Evolutionary conservation across 345 rosid genomes (phyloP), one percentile per base, ranked within the genome.

Genomic region (Linum tenue): DNA sequence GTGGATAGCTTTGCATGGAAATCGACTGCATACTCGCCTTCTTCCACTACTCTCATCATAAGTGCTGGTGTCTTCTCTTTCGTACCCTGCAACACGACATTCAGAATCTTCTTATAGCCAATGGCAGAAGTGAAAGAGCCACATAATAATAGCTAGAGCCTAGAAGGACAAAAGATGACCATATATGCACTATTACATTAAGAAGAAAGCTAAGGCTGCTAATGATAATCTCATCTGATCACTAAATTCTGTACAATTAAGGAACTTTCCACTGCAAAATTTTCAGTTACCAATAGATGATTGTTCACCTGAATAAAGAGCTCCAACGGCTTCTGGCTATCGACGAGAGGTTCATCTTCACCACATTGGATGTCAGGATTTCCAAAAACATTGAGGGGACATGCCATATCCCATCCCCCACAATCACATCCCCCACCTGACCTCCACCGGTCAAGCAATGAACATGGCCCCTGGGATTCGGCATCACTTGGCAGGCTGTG

Each of bases 351-450:
- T 71, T 64, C 81, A 76, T 83, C 84, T 67, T 82, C 83, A 8
- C 70, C 73, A 77, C 75, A 73, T 41, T 67, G 77, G 65, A 73
- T 74, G 64, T 66, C 59, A 39, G 95, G 77, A 69, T 81, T 80
- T 75, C 83, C 88, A 5, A 95, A 65, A 62, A 91, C 86, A 14
- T 81, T 73, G 40, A 95, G 92, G 15, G 95, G 85, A 65, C 99
- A 95, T 1, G 81, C 92, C 96, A 91, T 91, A 81, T 95, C 99
- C 99, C 99, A 95, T 71, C 97, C 97, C 42, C 99, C 95, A 71
- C 97, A 95, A 44, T 95, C 99, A 69, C 99, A 95, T 4, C 96
- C 91, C 70, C 99, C 97, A 1, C 97, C 95, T 3, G 75, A 68
- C 69, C 96, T 87, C 97, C 97, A 95, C 73, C 99, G 80, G 41